Conservation (phyloP, 805 yeast genomes). For the Lachancea dasiensis region DNA sequence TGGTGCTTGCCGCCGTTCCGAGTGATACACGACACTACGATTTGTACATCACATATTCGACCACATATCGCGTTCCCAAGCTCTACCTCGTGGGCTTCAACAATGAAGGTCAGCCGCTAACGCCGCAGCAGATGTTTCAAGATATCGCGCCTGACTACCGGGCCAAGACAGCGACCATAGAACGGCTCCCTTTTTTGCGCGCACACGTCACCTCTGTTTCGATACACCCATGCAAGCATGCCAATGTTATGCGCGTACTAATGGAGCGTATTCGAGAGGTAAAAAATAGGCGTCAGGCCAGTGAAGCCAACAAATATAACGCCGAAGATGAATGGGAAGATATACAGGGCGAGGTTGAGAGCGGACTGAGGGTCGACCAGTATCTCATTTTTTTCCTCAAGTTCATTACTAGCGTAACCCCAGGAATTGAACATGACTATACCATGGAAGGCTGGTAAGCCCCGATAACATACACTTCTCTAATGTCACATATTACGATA, state of each 20-base stretch:
- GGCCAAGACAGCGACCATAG: slow-evolving; percentile 95
- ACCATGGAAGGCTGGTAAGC: slow-evolving; percentile 88
- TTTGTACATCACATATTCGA: slow-evolving; percentile 84
- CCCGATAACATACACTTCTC: no score
- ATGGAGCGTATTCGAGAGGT: slow-evolving; percentile 66
- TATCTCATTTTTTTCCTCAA: slow-evolving; percentile 84
- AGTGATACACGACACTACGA: slow-evolving; percentile 67
- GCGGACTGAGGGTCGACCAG: slow-evolving; percentile 78
- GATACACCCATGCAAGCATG: slow-evolving; percentile 94
- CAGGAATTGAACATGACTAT: slow-evolving; percentile 95
- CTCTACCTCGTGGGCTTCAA: slow-evolving; percentile 86
- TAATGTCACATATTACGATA: no score
- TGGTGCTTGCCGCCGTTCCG: slow-evolving; percentile 39
- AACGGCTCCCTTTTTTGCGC: slow-evolving; percentile 76
- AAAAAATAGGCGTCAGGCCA: slow-evolving; percentile 35
- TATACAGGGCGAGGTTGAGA: slow-evolving; percentile 36
- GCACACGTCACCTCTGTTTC: slow-evolving; percentile 64
- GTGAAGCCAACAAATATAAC: slow-evolving; percentile 18
- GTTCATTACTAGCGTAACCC: slow-evolving; percentile 94
- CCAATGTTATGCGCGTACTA: slow-evolving; percentile 86
- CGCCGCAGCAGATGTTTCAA: slow-evolving; percentile 89
- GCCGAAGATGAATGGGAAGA: slow-evolving; percentile 55
- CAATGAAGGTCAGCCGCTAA: slow-evolving; percentile 74
- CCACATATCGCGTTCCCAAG: slow-evolving; percentile 94
- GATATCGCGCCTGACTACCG: slow-evolving; percentile 89